Evolutionary conservation across 345 rosid genomes (phyloP).

Genomic region (Citrus cavaleriei): DNA sequence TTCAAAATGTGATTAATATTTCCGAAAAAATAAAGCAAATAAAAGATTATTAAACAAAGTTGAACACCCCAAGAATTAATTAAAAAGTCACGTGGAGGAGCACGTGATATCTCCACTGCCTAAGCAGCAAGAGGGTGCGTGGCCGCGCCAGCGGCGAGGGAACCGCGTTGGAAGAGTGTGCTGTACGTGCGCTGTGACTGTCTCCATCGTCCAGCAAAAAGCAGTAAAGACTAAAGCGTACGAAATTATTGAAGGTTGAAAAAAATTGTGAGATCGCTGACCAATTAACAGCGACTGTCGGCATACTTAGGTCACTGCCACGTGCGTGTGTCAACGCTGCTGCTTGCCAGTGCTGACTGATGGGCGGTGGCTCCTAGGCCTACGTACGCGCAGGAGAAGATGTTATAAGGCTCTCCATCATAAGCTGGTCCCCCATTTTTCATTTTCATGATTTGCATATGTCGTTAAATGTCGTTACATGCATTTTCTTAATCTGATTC

Average conservation of each 20-base stretch:
- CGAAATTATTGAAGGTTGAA: neutral
- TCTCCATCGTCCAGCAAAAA: neutral
- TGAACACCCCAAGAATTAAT: too few relatives aligned
- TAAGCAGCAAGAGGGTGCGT: neutral
- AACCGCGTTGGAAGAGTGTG: conserved; percentile 12
- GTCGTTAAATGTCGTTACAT: too few relatives aligned
- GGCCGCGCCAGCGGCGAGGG: conserved; percentile 23
- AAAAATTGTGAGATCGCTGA: neutral
- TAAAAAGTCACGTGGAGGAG: neutral
- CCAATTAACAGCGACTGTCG: conserved; percentile 23
- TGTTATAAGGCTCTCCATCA: too few relatives aligned
- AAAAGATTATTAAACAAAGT: too few relatives aligned
- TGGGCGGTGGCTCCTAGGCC: too few relatives aligned
- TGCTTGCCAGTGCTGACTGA: too few relatives aligned
- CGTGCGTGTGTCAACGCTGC: conserved; percentile 2
- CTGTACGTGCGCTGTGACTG: neutral
- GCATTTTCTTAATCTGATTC: too few relatives aligned
- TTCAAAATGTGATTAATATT: neutral
- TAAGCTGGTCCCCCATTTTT: too few relatives aligned
- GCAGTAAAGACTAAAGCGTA: too few relatives aligned
- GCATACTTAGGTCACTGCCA: conserved; percentile 16
- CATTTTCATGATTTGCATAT: too few relatives aligned
- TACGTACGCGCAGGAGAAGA: too few relatives aligned
- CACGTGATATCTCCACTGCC: conserved; percentile 11
- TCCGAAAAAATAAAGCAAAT: too few relatives aligned